Conservation (phyloP, 2,329 filamentous ascomycete genomes). For the Pezicula carpinea region DNA sequence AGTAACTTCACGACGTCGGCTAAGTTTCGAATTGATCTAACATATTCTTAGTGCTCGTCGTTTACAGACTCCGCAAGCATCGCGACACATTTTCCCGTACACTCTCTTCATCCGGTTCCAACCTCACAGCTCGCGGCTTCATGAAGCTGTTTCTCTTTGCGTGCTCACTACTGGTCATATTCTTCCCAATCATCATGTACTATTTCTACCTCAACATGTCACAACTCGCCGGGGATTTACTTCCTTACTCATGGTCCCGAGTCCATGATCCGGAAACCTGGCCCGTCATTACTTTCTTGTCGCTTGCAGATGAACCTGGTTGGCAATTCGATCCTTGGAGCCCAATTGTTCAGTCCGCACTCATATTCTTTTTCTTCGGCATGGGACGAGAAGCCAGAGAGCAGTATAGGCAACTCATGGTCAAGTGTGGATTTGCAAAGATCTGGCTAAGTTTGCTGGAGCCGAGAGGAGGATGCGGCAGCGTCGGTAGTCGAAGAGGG, state of each 20-base stretch:
- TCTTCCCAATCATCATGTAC: conserved; percentile 48
- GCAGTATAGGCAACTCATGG: conserved; percentile 38
- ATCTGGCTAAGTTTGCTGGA: conserved; percentile 18
- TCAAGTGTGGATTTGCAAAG: conserved; percentile 18
- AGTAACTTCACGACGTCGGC: conserved; percentile 20
- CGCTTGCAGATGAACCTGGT: conserved; percentile 31
- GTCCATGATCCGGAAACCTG: conserved; percentile 46
- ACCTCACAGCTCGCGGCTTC: conserved; percentile 55
- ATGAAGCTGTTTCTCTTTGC: conserved; percentile 56
- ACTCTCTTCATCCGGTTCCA: conserved; percentile 43
- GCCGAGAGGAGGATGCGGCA: conserved; percentile 1
- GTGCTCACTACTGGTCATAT: conserved; percentile 40
- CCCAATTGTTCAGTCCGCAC: conserved; percentile 45
- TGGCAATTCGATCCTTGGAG: conserved; percentile 53
- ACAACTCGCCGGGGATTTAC: conserved; percentile 24
- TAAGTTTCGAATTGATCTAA: background rate
- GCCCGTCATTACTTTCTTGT: conserved; percentile 42
- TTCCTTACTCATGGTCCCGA: conserved; percentile 45
- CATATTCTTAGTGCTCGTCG: conserved; percentile 40
- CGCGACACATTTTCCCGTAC: conserved; percentile 52
- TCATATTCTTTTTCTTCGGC: conserved; percentile 61
- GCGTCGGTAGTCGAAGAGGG: background rate
- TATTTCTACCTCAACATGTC: conserved; percentile 45
- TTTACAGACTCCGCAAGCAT: conserved; percentile 57
- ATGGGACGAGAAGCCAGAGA: conserved; percentile 54